Evolutionary conservation across 2,329 filamentous ascomycete genomes (phyloP).

Genomic region (Cordyceps fumosorosea): DNA sequence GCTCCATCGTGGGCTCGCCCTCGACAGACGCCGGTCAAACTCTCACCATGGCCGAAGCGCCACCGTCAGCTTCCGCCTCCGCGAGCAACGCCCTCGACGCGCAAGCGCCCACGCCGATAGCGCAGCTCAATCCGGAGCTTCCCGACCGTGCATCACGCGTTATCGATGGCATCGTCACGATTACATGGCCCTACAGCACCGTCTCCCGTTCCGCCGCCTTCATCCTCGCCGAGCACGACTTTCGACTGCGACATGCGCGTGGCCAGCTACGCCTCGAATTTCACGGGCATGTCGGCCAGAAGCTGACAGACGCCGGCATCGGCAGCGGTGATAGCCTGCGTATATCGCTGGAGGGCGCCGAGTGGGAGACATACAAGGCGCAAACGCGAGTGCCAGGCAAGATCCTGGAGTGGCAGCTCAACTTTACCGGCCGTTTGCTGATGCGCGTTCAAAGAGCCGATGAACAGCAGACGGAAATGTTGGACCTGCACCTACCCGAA

Average conservation of each 20-base stretch:
- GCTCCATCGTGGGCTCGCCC: constrained; percentile 12
- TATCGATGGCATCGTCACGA: constrained; percentile 68
- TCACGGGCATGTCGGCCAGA: constrained; percentile 61
- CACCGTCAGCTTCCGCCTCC: neutral
- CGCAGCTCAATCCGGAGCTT: constrained; percentile 46
- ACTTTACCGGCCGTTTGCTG: constrained; percentile 43
- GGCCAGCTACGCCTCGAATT: constrained; percentile 81
- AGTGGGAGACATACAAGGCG: constrained; percentile 52
- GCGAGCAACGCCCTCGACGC: constrained; percentile 15
- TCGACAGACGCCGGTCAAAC: neutral
- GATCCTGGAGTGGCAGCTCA: constrained; percentile 52
- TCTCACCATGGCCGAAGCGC: constrained; percentile 7
- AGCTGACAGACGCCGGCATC: constrained; percentile 58
- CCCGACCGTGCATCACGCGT: constrained; percentile 33
- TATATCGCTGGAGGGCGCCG: constrained; percentile 61
- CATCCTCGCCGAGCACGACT: constrained; percentile 77
- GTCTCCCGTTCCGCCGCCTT: constrained; percentile 68
- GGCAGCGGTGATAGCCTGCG: constrained; percentile 73
- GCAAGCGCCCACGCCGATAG: constrained; percentile 43
- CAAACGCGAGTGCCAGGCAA: constrained; percentile 42
- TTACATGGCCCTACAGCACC: constrained; percentile 88
- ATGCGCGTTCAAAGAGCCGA: constrained; percentile 39
- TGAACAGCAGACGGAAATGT: constrained; percentile 37
- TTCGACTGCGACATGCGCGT: constrained; percentile 65
- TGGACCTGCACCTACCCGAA: constrained; percentile 42